Conservation (phyloP, 176 grass and related monocot genomes). For the Phragmites australis region DNA sequence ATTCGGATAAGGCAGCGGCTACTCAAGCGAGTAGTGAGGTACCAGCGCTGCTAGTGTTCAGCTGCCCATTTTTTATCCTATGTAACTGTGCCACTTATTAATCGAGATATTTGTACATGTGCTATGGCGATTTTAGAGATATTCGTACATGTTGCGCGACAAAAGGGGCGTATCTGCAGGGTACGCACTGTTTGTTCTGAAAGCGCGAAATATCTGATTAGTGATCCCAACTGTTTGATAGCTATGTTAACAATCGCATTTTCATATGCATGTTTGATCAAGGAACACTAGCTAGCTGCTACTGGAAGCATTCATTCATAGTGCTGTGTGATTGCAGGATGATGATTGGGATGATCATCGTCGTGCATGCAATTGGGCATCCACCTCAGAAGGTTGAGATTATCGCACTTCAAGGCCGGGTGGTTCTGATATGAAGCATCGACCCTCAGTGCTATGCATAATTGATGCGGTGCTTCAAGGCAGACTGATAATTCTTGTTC, state of each 20-base stretch:
- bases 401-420: not conserved
- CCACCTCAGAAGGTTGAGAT: slow-evolving; percentile 30
- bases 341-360: not conserved
- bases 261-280: slow-evolving; percentile 17
- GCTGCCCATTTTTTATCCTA: slow-evolving; percentile 40
- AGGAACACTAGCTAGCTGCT: slow-evolving; percentile 17
- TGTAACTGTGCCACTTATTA: not conserved
- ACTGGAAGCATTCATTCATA: not conserved
- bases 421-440: slow-evolving; percentile 19
- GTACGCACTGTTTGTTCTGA: not conserved
- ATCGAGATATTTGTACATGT: slow-evolving; percentile 31
- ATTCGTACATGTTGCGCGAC: slow-evolving; percentile 36
- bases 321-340: slow-evolving; percentile 33
- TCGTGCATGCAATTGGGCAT: slow-evolving; percentile 25
- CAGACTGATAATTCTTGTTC: not conserved
- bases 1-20: slow-evolving; percentile 8
- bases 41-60: slow-evolving; percentile 25
- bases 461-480: slow-evolving; percentile 28
- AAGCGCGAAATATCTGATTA: slow-evolving; percentile 39
- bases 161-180: not conserved
- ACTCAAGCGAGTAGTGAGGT: not conserved
- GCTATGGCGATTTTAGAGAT: not conserved
- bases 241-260: slow-evolving; percentile 12
- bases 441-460: not conserved
- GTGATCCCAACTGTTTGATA: slow-evolving; percentile 54